Evolutionary conservation across 805 yeast genomes (phyloP).

Genomic region (Kuraishia molischiana): DNA sequence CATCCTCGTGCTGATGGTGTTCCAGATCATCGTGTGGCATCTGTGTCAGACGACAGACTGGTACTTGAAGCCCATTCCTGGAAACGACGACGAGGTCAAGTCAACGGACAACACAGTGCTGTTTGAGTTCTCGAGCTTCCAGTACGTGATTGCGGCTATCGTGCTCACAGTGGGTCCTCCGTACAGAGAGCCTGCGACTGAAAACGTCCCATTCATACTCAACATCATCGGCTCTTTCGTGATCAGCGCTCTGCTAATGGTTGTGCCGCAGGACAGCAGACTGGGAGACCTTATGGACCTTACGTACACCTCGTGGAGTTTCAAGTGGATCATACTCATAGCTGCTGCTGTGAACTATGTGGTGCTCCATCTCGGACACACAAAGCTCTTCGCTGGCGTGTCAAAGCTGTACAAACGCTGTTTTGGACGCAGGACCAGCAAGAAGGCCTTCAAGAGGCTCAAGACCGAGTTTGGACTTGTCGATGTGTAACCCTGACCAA

Average conservation of each 20-base stretch:
- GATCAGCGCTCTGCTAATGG: constrained; percentile 46
- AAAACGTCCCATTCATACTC: constrained; percentile 61
- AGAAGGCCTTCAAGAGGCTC: constrained; percentile 28
- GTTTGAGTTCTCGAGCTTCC: constrained; percentile 76
- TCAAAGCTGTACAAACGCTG: constrained; percentile 28
- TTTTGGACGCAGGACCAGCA: constrained; percentile 18
- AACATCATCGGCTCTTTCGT: constrained; percentile 44
- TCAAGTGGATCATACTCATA: constrained; percentile 40
- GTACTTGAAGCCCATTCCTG: constrained; percentile 77
- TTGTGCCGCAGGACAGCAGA: constrained; percentile 36
- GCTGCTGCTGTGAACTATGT: constrained; percentile 40
- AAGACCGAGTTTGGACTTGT: constrained; percentile 12
- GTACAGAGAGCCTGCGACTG: constrained; percentile 64
- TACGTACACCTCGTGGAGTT: constrained; percentile 42
- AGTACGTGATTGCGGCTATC: constrained; percentile 76
- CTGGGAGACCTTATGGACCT: constrained; percentile 70
- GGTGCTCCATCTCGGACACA: constrained; percentile 35
- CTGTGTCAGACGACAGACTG: constrained; percentile 49
- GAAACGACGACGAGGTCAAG: constrained; percentile 71
- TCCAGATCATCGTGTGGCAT: constrained; percentile 66
- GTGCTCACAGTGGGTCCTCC: constrained; percentile 92
- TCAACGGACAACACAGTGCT: constrained; percentile 86
- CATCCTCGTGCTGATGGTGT: constrained; percentile 48
- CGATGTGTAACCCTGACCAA: not conserved
- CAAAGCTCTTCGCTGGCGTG: constrained; percentile 27